These are phyloP conservation scores for Aspergillus amoenus DNA, from an alignment of 2,329 filamentous ascomycete species.

Conservation along the genomic window DNA sequence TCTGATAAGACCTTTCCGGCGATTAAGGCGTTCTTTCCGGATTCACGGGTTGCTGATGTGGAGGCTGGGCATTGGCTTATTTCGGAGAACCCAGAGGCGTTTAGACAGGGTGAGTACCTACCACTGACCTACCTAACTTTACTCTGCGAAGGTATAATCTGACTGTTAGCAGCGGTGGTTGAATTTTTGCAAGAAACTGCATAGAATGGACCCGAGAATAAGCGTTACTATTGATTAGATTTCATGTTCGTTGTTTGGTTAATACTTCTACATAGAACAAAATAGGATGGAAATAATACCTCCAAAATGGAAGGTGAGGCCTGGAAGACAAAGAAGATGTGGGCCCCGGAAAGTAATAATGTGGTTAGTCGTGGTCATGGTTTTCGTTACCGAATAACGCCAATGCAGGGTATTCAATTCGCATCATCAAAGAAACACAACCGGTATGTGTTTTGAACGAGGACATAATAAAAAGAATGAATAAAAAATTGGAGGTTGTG, in stretches of 20 bases:
- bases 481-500: neutral
- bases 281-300: neutral
- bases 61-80: conserved; percentile 48
- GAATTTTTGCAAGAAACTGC: conserved; percentile 30
- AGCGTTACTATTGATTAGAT: neutral
- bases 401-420: conserved; percentile 1
- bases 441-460: neutral
- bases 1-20: conserved; percentile 39
- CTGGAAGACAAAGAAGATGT: neutral
- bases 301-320: neutral
- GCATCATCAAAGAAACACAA: neutral
- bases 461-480: neutral
- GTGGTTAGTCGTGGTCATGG: neutral
- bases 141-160: neutral
- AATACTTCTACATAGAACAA: neutral
- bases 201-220: conserved; percentile 8
- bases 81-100: conserved; percentile 46
- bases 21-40: conserved; percentile 44
- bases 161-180: conserved; percentile 28
- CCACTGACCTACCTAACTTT: neutral
- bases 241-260: neutral
- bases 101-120: conserved; percentile 34
- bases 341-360: neutral
- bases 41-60: conserved; percentile 39
- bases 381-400: conserved; percentile 3